These are phyloP conservation scores for Fusarium nisikadoi DNA, from an alignment of 2,329 filamentous ascomycete genomes.

Conservation along the genomic window DNA sequence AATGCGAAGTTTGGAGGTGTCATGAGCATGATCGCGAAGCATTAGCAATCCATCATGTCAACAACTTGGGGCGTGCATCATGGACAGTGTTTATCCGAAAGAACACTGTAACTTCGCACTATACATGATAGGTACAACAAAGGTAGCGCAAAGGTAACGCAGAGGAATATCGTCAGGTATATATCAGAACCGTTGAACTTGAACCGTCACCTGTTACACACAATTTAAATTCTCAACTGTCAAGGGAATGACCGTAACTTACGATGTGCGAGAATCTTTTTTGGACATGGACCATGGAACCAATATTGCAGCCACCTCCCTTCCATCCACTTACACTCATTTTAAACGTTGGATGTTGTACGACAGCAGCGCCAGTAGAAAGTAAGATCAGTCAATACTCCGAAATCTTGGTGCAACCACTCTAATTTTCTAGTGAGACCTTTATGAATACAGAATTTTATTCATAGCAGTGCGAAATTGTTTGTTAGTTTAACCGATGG, in stretches of 20 bases:
- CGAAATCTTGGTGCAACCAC: slow-evolving; percentile 15
- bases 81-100: neutral
- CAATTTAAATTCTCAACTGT: neutral
- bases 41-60: slow-evolving; percentile 27
- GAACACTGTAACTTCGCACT: slow-evolving; percentile 2
- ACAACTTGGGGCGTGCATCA: slow-evolving; percentile 11
- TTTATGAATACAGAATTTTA: neutral
- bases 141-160: neutral
- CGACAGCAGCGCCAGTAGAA: slow-evolving; percentile 28
- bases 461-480: neutral
- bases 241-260: neutral
- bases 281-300: slow-evolving; percentile 2
- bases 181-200: slow-evolving; percentile 8
- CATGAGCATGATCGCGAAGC: slow-evolving; percentile 27
- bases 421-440: neutral
- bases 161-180: neutral
- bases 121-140: neutral
- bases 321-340: slow-evolving; percentile 15
- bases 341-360: slow-evolving; percentile 28
- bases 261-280: neutral
- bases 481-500: neutral
- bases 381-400: slow-evolving; percentile 31
- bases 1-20: slow-evolving; percentile 9
- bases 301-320: slow-evolving; percentile 22
- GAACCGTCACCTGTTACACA: slow-evolving; percentile 13